A percentile compares a stretch with the other conserved stretches of the same genome.
These are phyloP conservation scores for Tilletia indica DNA, from an alignment of 1,284 basidiomycete genomes.

Conservation along the genomic window DNA sequence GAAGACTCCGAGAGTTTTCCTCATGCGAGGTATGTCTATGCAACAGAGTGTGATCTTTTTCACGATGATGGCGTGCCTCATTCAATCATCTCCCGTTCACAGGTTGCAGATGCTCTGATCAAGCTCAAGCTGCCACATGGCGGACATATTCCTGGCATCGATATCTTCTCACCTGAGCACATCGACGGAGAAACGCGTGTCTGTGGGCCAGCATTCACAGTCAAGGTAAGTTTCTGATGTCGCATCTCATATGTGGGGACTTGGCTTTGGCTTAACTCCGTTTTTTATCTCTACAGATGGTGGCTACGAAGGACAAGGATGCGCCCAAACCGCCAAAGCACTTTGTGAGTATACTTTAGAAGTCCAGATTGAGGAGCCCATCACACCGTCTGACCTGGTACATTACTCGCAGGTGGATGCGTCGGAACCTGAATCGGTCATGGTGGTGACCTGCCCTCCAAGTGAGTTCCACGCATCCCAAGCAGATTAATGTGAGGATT, in stretches of 20 bases:
- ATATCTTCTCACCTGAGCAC: conserved; percentile 62
- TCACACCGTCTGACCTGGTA: not conserved
- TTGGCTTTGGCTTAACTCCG: no score
- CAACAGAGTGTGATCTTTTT: not conserved
- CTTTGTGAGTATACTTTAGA: conserved; percentile 61
- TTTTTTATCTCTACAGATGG: conserved; percentile 61
- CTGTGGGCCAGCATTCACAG: conserved; percentile 84
- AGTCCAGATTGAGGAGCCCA: not conserved
- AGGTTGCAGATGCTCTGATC: conserved; percentile 86
- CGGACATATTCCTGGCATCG: conserved; percentile 78
- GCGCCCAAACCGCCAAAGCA: conserved; percentile 72
- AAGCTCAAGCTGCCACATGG: conserved; percentile 75
- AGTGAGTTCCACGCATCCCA: conserved; percentile 59
- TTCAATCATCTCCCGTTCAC: not conserved
- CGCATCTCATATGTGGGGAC: not conserved
- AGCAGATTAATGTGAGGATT: no score
- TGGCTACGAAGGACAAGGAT: conserved; percentile 64
- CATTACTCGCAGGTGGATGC: conserved; percentile 65
- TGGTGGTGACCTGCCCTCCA: conserved; percentile 75
- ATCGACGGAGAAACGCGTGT: conserved; percentile 37
- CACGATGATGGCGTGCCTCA: not conserved
- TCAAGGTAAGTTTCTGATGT: conserved; percentile 60
- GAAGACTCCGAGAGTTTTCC: conserved; percentile 16
- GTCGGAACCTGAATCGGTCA: conserved; percentile 66
- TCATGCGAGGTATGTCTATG: conserved; percentile 20